A percentile compares a stretch with the other conserved stretches of the same genome.
These are phyloP conservation scores for Kuraishia cidri DNA, from an alignment of 805 yeast genomes.

Conservation along the genomic window DNA sequence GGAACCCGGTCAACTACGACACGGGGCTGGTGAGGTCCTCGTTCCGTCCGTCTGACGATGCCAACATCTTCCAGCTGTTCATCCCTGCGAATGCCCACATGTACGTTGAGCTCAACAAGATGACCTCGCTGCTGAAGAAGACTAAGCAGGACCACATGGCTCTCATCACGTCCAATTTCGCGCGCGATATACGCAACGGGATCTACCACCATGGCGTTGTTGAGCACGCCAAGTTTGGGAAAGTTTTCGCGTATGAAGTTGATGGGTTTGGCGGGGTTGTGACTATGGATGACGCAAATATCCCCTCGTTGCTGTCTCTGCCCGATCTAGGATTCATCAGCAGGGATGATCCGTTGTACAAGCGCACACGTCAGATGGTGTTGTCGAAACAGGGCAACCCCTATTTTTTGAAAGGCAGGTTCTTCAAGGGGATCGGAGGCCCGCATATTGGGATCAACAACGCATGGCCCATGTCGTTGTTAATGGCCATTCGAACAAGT, in stretches of 20 bases:
- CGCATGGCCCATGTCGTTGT: slow-evolving; percentile 91
- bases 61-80: slow-evolving; percentile 70
- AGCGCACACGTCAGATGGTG: slow-evolving; percentile 74
- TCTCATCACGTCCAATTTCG: slow-evolving; percentile 22
- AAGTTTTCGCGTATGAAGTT: slow-evolving; percentile 80
- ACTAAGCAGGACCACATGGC: slow-evolving; percentile 9
- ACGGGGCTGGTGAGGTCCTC: slow-evolving; percentile 76
- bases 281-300: slow-evolving; percentile 86
- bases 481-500: slow-evolving; percentile 66
- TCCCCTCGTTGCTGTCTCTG: slow-evolving; percentile 72
- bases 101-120: slow-evolving; percentile 47
- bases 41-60: slow-evolving; percentile 85
- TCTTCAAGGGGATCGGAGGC: slow-evolving; percentile 78
- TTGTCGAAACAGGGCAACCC: slow-evolving; percentile 68
- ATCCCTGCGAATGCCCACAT: slow-evolving; percentile 82
- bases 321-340: slow-evolving; percentile 69
- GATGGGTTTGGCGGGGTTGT: slow-evolving; percentile 75
- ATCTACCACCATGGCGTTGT: slow-evolving; percentile 56
- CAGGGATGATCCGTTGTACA: slow-evolving; percentile 48
- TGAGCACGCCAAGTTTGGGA: slow-evolving; percentile 62
- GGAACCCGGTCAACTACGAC: slow-evolving; percentile 69
- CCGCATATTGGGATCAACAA: slow-evolving; percentile 77
- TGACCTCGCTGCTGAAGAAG: slow-evolving; percentile 17
- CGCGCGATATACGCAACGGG: slow-evolving; percentile 39
- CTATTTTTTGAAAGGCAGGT: slow-evolving; percentile 53